Evolutionary conservation across 202 grass and related monocot genomes (phyloP), one percentile per base, ranked within the genome.

Genomic region (Hordeum pubiflorum): DNA sequence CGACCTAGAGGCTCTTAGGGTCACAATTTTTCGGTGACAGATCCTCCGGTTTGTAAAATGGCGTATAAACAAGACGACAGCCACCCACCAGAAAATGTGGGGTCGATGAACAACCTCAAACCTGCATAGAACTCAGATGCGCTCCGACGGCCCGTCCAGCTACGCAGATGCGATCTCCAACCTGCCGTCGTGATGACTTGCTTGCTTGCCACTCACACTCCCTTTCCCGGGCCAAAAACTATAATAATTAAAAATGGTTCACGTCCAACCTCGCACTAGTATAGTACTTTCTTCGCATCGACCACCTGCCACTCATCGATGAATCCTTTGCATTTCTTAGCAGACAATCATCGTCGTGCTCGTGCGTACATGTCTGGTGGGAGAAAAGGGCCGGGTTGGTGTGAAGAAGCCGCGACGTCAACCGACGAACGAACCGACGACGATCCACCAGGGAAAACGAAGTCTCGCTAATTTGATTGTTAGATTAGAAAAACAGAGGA

Each of bases 371-470:
- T 63, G 83, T 82, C n/a, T 41, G 73, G 66, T 74, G 77, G 57
- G 61, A 54, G 50, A 44, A 46, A 63, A 12, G 13, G n/a, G 3
- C 1, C 13, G 18, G 44, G 44, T 72, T 88, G 73, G 83, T 76
- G 73, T 85, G 73, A 69, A 59, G 83, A 86, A 48, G 13, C 79
- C 17, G 31, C 50, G 58, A 74, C 74, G 31, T 78, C 36, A 78
- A 82, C 87, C 27, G 64, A 41, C 64, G 78, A 81, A 37, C 69
- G 12, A 70, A 70, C 67, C 6, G 3, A 70, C 26, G 11, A 32
- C 65, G 4, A 43, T 57, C 63, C 17, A 10, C 0, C 50, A 3
- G 9, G 1, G 31, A 6, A 54, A 39, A 32, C 14, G 6, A 65
- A 11, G 31, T 4, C 2, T 5, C 22, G 2, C 24, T 26, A 26